Evolutionary conservation across 176 grass and related monocot genomes (phyloP).

Genomic region (Oryza australiensis): DNA sequence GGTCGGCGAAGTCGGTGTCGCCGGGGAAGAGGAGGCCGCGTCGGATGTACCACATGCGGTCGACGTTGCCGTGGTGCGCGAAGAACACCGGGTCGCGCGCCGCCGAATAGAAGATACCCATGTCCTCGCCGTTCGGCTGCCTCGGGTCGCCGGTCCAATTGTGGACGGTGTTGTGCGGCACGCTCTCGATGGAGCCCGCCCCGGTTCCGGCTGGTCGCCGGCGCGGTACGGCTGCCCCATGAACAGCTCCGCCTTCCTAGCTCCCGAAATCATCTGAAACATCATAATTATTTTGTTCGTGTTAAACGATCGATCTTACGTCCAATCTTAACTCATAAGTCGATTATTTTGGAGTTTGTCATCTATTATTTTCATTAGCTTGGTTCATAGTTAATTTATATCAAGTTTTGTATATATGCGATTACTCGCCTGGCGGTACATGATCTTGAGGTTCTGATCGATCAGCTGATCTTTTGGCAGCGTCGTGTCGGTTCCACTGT

Average conservation of each 20-base stretch:
- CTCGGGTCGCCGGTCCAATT: slow-evolving; percentile 39
- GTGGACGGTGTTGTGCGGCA: slow-evolving; percentile 50
- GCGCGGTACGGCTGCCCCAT: slow-evolving; percentile 59
- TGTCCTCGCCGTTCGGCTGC: slow-evolving; percentile 52
- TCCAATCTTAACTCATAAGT: not conserved
- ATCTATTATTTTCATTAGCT: not conserved
- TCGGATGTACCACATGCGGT: slow-evolving; percentile 73
- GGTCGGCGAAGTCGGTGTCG: slow-evolving; percentile 51
- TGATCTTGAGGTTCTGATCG: slow-evolving; percentile 57
- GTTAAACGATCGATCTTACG: not conserved
- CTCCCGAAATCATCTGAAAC: slow-evolving; percentile 47
- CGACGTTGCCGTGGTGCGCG: slow-evolving; percentile 68
- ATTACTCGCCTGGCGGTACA: slow-evolving; percentile 68
- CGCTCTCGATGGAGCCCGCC: slow-evolving; percentile 37
- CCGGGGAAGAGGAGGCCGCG: slow-evolving; percentile 24
- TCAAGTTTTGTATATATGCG: not conserved
- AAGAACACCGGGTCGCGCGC: slow-evolving; percentile 69
- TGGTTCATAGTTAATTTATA: not conserved
- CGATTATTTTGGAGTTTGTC: not conserved
- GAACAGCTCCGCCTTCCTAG: slow-evolving; percentile 60
- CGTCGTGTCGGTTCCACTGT: slow-evolving; percentile 3
- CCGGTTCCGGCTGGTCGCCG: slow-evolving; percentile 51
- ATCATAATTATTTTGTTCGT: not conserved
- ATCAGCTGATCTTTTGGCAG: slow-evolving; percentile 36
- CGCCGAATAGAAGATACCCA: slow-evolving; percentile 72